These are phyloP conservation scores for Debaryomyces sp. DNA, from an alignment of 1,139 yeast species.

Conservation along the genomic window DNA sequence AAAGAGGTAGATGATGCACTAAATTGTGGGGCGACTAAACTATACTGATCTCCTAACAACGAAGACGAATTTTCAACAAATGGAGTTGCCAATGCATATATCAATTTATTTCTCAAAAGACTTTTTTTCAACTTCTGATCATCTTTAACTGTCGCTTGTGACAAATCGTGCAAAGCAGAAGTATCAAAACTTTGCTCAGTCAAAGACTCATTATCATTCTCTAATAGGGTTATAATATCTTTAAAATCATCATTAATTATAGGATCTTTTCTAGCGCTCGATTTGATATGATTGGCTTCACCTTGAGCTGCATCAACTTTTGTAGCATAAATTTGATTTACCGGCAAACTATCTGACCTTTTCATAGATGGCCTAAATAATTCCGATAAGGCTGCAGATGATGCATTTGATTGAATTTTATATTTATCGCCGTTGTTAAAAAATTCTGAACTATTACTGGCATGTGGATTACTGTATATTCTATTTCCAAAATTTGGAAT, in stretches of 20 bases:
- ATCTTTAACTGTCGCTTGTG: constrained; percentile 42
- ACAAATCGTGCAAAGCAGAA: constrained; percentile 57
- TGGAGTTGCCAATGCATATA: constrained; percentile 76
- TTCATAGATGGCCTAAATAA: constrained; percentile 47
- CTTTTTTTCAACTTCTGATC: constrained; percentile 35
- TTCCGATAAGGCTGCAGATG: constrained; percentile 66
- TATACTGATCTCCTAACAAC: constrained; percentile 21
- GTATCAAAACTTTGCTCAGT: constrained; percentile 45
- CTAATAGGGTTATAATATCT: constrained; percentile 48
- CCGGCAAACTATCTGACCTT: constrained; percentile 43
- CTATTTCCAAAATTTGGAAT: neutral
- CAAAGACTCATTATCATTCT: constrained; percentile 33
- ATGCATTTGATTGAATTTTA: constrained; percentile 50
- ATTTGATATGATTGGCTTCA: neutral
- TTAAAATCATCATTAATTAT: constrained; percentile 37
- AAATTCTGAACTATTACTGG: constrained; percentile 29
- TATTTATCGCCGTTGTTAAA: constrained; percentile 15
- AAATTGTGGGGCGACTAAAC: constrained; percentile 14
- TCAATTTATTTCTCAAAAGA: constrained; percentile 51
- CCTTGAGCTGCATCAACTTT: constrained; percentile 8
- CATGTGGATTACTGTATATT: constrained; percentile 8
- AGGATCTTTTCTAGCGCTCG: neutral
- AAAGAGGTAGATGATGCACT: constrained; percentile 34
- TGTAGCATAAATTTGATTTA: constrained; percentile 23
- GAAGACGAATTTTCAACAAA: constrained; percentile 62